Conservation (phyloP, 352 stramenopile species). For the Achlya hypogyna region DNA sequence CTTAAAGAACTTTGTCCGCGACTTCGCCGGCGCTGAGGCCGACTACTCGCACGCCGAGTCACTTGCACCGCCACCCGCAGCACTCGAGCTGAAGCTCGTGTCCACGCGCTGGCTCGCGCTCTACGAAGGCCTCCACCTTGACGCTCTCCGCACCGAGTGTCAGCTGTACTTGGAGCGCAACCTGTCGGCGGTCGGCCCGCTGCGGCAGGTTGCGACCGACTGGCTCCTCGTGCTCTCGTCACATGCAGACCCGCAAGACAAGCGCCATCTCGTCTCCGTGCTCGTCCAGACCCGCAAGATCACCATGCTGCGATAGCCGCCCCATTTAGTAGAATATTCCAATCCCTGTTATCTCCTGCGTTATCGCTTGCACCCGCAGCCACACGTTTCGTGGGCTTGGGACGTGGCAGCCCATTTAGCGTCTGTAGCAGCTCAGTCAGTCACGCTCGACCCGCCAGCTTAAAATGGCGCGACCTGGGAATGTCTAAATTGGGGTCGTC, state of each 20-base stretch:
- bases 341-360: too few relatives aligned
- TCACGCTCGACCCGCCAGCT: too few relatives aligned
- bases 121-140: background rate
- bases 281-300: constrained; percentile 14
- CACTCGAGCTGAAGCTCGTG: background rate
- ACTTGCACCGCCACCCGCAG: background rate
- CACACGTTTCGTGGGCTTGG: too few relatives aligned
- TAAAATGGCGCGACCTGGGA: too few relatives aligned
- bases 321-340: too few relatives aligned
- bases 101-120: constrained; percentile 2
- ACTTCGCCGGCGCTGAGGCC: constrained; percentile 1
- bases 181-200: background rate
- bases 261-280: background rate
- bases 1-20: constrained; percentile 14
- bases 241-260: background rate
- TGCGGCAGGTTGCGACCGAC: background rate
- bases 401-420: background rate
- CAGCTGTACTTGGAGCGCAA: background rate
- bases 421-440: background rate
- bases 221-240: constrained; percentile 4
- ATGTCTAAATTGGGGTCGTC: too few relatives aligned
- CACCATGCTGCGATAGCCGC: background rate
- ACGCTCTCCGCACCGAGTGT: constrained; percentile 1
- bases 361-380: too few relatives aligned
- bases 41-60: background rate